phyloP scores from a whole-genome alignment of 108 stramenopile species.

The Conticribra weissflogii region DNA sequence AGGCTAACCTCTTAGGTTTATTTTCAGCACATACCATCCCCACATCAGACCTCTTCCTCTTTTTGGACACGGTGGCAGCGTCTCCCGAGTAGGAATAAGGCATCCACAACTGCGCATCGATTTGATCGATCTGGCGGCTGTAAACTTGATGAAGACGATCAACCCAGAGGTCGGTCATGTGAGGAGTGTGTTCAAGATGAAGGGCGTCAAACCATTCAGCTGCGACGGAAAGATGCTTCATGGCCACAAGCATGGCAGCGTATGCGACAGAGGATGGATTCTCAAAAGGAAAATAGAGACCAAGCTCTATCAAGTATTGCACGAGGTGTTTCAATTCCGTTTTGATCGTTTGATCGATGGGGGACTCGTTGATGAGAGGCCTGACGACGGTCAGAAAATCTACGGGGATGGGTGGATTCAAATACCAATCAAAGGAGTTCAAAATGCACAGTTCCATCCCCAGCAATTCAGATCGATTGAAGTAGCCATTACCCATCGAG shows the following conservation, averaged over 20 bases:
- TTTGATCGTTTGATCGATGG: background rate
- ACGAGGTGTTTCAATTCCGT: constrained; percentile 1
- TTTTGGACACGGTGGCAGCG: constrained; percentile 3
- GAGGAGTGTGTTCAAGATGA: background rate
- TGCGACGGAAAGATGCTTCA: background rate
- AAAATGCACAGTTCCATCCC: constrained; percentile 22
- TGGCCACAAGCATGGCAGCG: constrained; percentile 17
- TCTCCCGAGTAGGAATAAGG: background rate
- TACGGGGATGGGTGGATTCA: constrained; percentile 25
- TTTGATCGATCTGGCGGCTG: background rate
- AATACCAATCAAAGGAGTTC: constrained; percentile 17
- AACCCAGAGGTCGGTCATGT: background rate
- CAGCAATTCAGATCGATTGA: background rate
- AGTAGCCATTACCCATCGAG: background rate
- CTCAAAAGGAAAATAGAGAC: constrained; percentile 16
- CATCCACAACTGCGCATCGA: background rate
- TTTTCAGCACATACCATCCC: no score
- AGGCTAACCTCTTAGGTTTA: no score
- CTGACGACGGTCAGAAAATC: constrained; percentile 12
- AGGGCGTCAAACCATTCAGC: background rate
- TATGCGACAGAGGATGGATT: constrained; percentile 25
- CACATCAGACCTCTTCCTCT: background rate
- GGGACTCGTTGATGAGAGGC: constrained; percentile 3
- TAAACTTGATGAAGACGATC: background rate
- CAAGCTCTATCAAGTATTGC: constrained; percentile 18